Conservation (phyloP, 148 eudicot genomes). For the Cornus kousa region DNA sequence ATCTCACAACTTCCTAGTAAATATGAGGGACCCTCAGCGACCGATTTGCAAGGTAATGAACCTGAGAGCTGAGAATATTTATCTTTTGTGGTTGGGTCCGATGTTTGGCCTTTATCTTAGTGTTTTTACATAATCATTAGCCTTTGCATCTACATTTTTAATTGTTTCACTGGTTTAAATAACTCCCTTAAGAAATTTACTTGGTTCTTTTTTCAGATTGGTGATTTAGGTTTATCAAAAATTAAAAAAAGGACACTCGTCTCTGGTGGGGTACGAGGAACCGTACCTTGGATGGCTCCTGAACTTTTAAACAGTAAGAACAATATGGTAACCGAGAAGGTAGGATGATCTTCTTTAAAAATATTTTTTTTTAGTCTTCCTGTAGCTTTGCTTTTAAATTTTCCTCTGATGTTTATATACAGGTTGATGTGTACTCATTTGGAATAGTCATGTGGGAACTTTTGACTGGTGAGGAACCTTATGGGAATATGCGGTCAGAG, state of each 20-base stretch:
- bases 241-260: constrained; percentile 38
- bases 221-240: constrained; percentile 48
- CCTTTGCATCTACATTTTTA: not conserved
- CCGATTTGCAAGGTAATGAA: constrained; percentile 46
- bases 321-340: constrained; percentile 42
- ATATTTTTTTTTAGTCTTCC: not conserved
- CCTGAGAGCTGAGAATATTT: not conserved
- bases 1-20: constrained; percentile 41
- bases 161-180: not conserved
- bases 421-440: constrained; percentile 56
- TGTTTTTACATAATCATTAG: not conserved
- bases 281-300: constrained; percentile 61
- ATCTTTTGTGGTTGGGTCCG: not conserved
- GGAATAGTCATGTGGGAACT: constrained; percentile 58
- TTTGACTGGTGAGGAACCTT: constrained; percentile 48
- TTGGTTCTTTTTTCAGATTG: constrained; percentile 27
- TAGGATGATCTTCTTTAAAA: not conserved
- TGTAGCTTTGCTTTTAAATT: constrained; percentile 2
- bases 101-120: not conserved
- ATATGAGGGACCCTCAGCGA: constrained; percentile 41
- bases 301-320: constrained; percentile 28
- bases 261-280: constrained; percentile 49
- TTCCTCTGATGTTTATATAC: not conserved
- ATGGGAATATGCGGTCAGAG: constrained; percentile 33
- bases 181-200: not conserved